A percentile compares a stretch with the other conserved stretches of the same genome.
phyloP scores from a whole-genome alignment of 345 rosid species.

The Euphorbia pulcherrima region DNA sequence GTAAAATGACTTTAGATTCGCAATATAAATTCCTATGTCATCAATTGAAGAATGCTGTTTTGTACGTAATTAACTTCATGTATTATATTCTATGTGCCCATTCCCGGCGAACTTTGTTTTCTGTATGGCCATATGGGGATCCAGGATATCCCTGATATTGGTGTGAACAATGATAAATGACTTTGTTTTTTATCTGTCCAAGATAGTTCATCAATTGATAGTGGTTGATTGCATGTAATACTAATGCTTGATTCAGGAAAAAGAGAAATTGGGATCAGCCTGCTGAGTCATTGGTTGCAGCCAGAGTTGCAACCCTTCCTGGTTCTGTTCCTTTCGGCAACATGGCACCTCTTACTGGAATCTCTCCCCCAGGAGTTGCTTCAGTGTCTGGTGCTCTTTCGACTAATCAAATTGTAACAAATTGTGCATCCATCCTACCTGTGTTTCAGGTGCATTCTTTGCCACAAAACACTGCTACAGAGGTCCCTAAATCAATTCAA shows the following conservation, averaged over 20 bases:
- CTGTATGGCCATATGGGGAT: neutral
- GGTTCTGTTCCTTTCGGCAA: slow-evolving; percentile 34
- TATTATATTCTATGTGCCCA: neutral
- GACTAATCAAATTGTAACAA: slow-evolving; percentile 28
- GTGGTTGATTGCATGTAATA: neutral
- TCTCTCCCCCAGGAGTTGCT: slow-evolving; percentile 28
- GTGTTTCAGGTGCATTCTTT: slow-evolving; percentile 28
- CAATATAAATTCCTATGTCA: neutral
- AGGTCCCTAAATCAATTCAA: slow-evolving; percentile 38
- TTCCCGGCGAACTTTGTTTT: neutral
- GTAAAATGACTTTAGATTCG: too few relatives aligned
- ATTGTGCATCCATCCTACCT: slow-evolving; percentile 23
- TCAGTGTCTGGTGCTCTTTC: slow-evolving; percentile 33
- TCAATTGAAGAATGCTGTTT: neutral
- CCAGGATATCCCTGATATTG: neutral
- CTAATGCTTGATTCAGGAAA: slow-evolving; percentile 43
- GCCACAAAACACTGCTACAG: slow-evolving; percentile 27
- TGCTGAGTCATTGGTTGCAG: slow-evolving; percentile 53
- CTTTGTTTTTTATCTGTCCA: neutral
- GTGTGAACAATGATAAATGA: neutral
- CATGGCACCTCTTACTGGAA: slow-evolving; percentile 34
- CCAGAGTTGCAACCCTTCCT: slow-evolving; percentile 27
- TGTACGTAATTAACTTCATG: neutral
- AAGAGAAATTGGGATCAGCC: slow-evolving; percentile 98
- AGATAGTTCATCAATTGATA: neutral